A percentile compares a stretch with the other conserved stretches of the same genome.
Evolutionary conservation across 116 monocot species (phyloP).

Genomic region (Papilionanthe hybrid): DNA sequence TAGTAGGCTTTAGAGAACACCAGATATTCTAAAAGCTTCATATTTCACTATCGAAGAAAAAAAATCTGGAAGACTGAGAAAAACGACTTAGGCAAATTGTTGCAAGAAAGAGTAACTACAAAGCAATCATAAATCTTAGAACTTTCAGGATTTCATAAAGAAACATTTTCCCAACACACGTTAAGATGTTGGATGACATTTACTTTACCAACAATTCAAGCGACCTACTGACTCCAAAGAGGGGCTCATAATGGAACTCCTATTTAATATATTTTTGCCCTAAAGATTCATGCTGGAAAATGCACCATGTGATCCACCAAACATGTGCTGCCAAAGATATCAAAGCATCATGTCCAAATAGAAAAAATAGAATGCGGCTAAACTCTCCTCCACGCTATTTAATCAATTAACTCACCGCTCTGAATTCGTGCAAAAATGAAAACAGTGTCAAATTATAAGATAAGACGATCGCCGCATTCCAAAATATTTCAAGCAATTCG

Average conservation of each 20-base stretch:
- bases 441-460: not conserved
- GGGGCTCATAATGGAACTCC: not conserved
- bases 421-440: not conserved
- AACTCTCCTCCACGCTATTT: not conserved
- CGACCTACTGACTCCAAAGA: not conserved
- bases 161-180: not conserved
- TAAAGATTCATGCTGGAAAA: not conserved
- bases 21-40: not conserved
- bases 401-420: not conserved
- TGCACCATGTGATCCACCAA: not conserved
- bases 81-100: not conserved
- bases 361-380: not conserved
- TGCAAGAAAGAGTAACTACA: not conserved
- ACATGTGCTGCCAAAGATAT: too few relatives aligned
- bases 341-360: not conserved
- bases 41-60: not conserved
- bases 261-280: not conserved
- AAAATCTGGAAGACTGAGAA: not conserved
- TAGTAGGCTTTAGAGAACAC: not conserved
- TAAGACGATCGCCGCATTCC: not conserved
- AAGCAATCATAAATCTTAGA: not conserved
- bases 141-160: not conserved
- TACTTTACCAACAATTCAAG: not conserved
- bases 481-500: not conserved
- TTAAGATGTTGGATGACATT: not conserved